These are phyloP conservation scores for Poa pratensis DNA, from an alignment of 176 grass and related monocot genomes.

Conservation along the genomic window DNA sequence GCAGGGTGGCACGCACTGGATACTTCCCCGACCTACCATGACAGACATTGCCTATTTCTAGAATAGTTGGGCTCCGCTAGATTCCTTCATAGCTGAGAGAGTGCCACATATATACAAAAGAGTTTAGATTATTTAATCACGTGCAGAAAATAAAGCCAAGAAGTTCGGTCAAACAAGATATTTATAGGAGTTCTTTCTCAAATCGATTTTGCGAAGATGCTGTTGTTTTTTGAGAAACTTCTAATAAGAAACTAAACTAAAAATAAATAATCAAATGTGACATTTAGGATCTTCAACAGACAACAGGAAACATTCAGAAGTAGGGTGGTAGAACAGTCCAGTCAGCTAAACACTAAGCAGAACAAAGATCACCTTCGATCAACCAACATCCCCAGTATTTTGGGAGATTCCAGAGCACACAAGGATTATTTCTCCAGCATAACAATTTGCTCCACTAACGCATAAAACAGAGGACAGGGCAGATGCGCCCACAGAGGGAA, in stretches of 20 bases:
- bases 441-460: not conserved
- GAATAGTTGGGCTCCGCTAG: constrained; percentile 29
- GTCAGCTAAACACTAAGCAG: not conserved
- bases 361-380: not conserved
- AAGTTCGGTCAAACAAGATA: constrained; percentile 21
- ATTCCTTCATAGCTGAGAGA: constrained; percentile 1
- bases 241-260: not conserved
- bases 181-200: not conserved
- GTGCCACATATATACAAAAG: not conserved
- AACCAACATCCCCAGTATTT: not conserved
- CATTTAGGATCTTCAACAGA: not conserved
- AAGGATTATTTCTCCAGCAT: not conserved
- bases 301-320: not conserved
- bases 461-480: not conserved
- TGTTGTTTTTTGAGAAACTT: not conserved
- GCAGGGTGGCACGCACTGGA: constrained; percentile 15
- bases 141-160: constrained; percentile 2
- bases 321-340: not conserved
- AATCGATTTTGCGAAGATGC: not conserved
- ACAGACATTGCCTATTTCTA: not conserved
- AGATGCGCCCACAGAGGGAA: not conserved
- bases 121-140: constrained; percentile 20
- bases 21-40: not conserved
- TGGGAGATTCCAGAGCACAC: not conserved
- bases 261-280: not conserved